phyloP scores from a whole-genome alignment of 1,284 basidiomycete species.

The Puccinia triticina region DNA sequence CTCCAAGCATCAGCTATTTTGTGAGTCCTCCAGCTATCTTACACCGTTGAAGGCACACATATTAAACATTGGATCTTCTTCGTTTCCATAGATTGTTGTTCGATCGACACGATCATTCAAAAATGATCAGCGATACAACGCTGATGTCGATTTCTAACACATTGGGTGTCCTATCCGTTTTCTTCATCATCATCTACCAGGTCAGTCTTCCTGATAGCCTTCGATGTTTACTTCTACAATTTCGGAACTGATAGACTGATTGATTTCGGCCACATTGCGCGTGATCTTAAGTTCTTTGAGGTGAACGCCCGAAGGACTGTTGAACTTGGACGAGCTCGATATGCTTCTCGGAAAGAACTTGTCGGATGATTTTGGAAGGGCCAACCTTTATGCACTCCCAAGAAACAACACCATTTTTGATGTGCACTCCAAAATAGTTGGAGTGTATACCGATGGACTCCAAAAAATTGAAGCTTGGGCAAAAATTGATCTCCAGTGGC shows the following conservation, averaged over 20 bases:
- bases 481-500: no score
- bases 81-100: neutral
- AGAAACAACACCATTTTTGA: no score
- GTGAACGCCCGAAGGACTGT: conserved; percentile 43
- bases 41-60: no score
- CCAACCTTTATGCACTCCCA: no score
- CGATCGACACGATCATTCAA: neutral
- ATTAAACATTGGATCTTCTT: no score
- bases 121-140: conserved; percentile 47
- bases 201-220: neutral
- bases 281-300: conserved; percentile 32
- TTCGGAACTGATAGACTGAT: neutral
- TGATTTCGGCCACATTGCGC: neutral
- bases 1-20: no score
- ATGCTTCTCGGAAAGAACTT: conserved; percentile 28
- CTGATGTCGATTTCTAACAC: conserved; percentile 50
- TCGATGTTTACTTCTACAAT: neutral
- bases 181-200: conserved; percentile 49
- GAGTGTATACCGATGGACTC: no score
- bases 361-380: neutral
- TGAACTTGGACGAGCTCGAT: conserved; percentile 38
- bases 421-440: no score
- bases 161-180: conserved; percentile 34
- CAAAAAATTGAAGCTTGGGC: no score
- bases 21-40: no score